Base-by-base conservation (phyloP, 2,329 filamentous ascomycete genomes). In the Fusarium pilosicola region DNA sequence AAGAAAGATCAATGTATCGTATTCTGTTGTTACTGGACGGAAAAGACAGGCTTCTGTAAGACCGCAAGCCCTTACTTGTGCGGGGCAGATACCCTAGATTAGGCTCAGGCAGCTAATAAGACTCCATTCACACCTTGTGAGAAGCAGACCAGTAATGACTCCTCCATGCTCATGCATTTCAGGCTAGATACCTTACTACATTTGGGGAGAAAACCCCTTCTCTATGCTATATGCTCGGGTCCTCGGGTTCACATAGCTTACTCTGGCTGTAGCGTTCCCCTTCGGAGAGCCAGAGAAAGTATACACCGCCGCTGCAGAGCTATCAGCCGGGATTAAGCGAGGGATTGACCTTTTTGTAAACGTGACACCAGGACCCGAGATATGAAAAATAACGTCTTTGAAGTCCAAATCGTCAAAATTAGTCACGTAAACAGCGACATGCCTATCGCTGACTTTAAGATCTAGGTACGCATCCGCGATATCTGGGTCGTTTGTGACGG, bases 371-470 rank as follows among this genome's bases (percentile, higher is more conserved):
- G 38, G 36, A 4, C 38, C 38, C 13, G 18, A 49, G 20, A 65
- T 20, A 5, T 4, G 56, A n/a, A 62, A 62, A 3, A 9, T 1
- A 28, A 62, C 56, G 6, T 51, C 30, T 4, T 7, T 28, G 6
- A 64, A 51, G 26, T 51, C 62, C 45, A 39, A 32, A 26, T 62
- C 62, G 14, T 65, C 62, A 42, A 62, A 65, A 11, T 52, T 65
- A 12, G 56, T 62, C 11, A 62, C 28, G 14, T 65, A 28, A 2
- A 51, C 14, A n/a, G n/a, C 1, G 18, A 65, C 22, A 12, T 6
- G 26, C 6, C 22, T 1, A 45, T 26, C 7, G 7, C 18, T n/a
- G 10, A 62, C 56, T 62, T 18, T 3, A 3, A 62, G 1, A 45
- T 32, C 20, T 5, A 65, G 5, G 38, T 62, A 36, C 1, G 15